A percentile compares a stretch with the other conserved stretches of the same genome.
Conservation (phyloP, 805 yeast species). For the Tetrapisispora taiwanensis region DNA sequence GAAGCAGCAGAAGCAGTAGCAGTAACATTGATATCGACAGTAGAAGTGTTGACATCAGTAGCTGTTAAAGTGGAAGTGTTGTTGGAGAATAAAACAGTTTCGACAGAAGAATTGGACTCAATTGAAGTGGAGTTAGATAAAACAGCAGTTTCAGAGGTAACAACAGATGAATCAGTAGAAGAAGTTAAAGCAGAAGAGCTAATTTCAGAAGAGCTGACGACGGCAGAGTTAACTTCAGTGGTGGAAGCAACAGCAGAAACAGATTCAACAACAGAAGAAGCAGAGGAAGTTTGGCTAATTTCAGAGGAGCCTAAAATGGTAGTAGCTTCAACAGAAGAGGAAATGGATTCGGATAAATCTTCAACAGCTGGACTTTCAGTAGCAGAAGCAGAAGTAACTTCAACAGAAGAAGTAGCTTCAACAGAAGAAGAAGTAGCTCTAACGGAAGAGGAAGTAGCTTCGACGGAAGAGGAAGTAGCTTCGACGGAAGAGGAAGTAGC, state of each 20-base stretch:
- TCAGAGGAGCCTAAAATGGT: background rate
- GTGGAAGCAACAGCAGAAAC: background rate
- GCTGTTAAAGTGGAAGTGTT: background rate
- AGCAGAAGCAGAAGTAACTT: background rate
- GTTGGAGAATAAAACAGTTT: background rate
- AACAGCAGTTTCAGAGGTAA: background rate
- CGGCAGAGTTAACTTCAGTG: background rate
- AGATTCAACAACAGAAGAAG: background rate
- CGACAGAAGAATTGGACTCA: background rate
- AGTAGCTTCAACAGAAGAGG: background rate
- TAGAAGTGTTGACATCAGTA: background rate
- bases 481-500: too few relatives aligned
- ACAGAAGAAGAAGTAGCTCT: background rate
- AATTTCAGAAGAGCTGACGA: background rate
- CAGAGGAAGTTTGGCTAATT: background rate
- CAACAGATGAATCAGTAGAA: too few relatives aligned
- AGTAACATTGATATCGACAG: background rate
- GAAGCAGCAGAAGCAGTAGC: background rate
- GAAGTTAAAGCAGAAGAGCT: background rate
- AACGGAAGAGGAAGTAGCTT: background rate
- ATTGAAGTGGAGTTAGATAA: slow-evolving; percentile 1
- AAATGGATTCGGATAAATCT: background rate
- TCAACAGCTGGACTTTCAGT: background rate
- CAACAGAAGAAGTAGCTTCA: background rate
- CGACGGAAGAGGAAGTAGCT: background rate